A percentile compares a stretch with the other conserved stretches of the same genome.
Conservation (phyloP, 1,139 yeast species). For the Candida neerlandica region DNA sequence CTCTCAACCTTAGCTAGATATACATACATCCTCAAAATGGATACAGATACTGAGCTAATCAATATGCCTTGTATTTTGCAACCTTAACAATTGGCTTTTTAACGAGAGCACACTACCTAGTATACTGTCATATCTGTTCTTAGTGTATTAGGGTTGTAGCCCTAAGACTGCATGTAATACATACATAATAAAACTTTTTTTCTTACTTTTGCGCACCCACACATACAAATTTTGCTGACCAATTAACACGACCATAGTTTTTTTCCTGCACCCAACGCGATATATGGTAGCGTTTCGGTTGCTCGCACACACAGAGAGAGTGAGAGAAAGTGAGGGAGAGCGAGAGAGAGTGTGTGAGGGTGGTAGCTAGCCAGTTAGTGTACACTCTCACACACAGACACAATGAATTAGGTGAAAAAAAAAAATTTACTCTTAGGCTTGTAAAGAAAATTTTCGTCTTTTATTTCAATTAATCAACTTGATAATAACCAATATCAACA, state of each 20-base stretch:
- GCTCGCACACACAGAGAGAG: too few species aligned
- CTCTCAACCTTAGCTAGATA: too few species aligned
- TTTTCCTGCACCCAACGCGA: too few species aligned
- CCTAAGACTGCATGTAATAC: slow-evolving; percentile 3
- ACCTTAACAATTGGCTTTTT: background rate
- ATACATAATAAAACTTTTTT: background rate
- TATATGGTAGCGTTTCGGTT: too few species aligned
- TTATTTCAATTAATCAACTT: slow-evolving; percentile 4
- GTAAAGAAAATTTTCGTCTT: slow-evolving; percentile 1
- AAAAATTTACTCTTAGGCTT: slow-evolving; percentile 5
- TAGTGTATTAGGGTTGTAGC: slow-evolving; percentile 4
- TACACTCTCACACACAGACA: background rate
- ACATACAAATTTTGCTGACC: background rate
- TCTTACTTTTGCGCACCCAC: background rate
- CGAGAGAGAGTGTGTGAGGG: background rate
- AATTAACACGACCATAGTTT: too few species aligned
- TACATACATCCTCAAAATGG: too few species aligned
- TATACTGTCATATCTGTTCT: too few species aligned
- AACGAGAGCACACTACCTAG: background rate
- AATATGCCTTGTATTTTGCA: too few species aligned
- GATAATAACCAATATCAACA: slow-evolving; percentile 3
- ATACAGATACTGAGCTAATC: too few species aligned
- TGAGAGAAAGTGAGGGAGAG: too few species aligned
- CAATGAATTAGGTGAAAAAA: slow-evolving; percentile 6
- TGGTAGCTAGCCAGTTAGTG: background rate